Evolutionary conservation across 1,284 basidiomycete genomes (phyloP).

Genomic region (Ceratorhiza oryzae-sativae): DNA sequence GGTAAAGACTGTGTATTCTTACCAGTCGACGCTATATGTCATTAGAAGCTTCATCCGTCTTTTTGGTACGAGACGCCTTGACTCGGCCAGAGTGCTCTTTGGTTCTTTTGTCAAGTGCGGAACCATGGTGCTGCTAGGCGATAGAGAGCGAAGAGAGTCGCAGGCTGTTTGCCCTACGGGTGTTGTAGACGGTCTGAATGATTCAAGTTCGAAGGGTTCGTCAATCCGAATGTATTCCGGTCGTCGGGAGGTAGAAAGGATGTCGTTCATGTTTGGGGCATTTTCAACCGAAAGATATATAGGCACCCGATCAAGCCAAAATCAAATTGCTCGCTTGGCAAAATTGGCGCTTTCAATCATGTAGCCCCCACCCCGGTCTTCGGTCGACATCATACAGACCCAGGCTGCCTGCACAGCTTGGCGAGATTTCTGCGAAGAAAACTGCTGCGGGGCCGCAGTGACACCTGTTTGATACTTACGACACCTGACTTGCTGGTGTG

Average conservation of each 20-base stretch:
- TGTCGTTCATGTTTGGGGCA: conserved; percentile 8
- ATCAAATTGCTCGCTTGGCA: conserved; percentile 11
- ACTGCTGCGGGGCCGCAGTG: neutral
- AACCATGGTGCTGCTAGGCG: neutral
- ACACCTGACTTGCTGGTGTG: too few relatives aligned
- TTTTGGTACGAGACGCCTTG: conserved; percentile 2
- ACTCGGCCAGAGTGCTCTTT: neutral
- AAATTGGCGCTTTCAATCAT: neutral
- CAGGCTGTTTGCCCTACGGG: neutral
- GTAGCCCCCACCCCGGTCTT: neutral
- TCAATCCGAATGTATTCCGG: conserved; percentile 5
- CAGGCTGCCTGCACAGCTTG: neutral
- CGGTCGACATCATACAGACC: neutral
- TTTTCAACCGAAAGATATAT: neutral
- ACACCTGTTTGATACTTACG: neutral
- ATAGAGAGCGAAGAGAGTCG: neutral
- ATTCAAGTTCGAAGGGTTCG: neutral
- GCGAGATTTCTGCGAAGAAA: neutral
- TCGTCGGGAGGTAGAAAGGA: neutral
- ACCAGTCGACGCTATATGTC: conserved; percentile 29
- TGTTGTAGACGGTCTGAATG: neutral
- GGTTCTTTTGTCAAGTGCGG: conserved; percentile 6
- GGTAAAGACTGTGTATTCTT: neutral
- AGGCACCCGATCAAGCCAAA: neutral
- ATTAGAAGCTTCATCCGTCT: conserved; percentile 28